Evolutionary conservation across 805 yeast species (phyloP).

Genomic region (Kuraishia borneana): DNA sequence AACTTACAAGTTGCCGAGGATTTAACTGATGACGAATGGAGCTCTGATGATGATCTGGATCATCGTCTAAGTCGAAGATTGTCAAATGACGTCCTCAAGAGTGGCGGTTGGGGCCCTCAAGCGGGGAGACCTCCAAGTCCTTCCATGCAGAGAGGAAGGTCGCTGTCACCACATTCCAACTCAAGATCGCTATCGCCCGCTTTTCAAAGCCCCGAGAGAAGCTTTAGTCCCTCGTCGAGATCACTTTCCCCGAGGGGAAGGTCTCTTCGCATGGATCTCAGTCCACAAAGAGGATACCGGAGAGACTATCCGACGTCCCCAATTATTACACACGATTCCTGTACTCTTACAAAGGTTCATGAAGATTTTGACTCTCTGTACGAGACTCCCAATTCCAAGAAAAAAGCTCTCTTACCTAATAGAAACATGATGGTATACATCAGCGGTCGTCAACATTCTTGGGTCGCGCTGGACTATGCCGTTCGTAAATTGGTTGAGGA

Average conservation of each 20-base stretch:
- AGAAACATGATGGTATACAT: constrained; percentile 54
- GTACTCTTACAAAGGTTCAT: constrained; percentile 36
- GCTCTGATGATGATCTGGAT: constrained; percentile 7
- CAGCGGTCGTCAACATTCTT: constrained; percentile 64
- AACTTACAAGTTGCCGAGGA: constrained; percentile 22
- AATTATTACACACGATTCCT: constrained; percentile 26
- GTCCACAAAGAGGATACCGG: constrained; percentile 1
- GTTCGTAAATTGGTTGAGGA: constrained; percentile 40
- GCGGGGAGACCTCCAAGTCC: background rate
- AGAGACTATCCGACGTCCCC: constrained; percentile 22
- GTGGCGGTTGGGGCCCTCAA: background rate
- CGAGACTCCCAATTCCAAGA: constrained; percentile 19
- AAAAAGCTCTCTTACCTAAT: constrained; percentile 31
- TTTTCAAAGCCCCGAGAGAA: background rate
- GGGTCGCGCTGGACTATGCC: constrained; percentile 75
- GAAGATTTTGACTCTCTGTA: constrained; percentile 35
- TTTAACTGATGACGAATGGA: constrained; percentile 11
- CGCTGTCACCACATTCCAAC: constrained; percentile 6
- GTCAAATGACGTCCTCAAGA: background rate
- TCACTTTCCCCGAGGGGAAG: constrained; percentile 5
- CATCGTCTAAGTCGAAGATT: too few relatives aligned
- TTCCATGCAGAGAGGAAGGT: constrained; percentile 8
- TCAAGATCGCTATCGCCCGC: background rate
- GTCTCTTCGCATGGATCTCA: background rate
- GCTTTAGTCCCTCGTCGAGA: constrained; percentile 3